Percentiles rank a stretch among this genome's conserved stretches.
Conservation (phyloP, 805 yeast species). For the Starmerella khaoyaiensis region DNA sequence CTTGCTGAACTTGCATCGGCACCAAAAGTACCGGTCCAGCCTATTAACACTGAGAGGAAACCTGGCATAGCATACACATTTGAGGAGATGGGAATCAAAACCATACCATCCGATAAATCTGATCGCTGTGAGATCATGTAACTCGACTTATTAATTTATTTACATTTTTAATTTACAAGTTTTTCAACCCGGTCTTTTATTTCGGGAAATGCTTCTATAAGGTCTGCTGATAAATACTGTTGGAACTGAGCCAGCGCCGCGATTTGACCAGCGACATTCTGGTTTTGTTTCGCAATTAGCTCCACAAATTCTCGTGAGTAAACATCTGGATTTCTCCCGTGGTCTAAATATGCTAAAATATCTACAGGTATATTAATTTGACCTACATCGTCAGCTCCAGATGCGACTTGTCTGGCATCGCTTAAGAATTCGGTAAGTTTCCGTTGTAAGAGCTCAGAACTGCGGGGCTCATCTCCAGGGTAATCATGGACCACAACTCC, state of each 20-base stretch:
- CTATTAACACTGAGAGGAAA: conserved; percentile 13
- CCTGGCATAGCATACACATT: conserved; percentile 23
- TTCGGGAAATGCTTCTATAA: conserved; percentile 70
- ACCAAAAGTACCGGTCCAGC: conserved; percentile 19
- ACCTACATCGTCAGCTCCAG: conserved; percentile 13
- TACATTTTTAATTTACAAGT: not conserved
- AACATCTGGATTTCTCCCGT: conserved; percentile 93
- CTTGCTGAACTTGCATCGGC: conserved; percentile 12
- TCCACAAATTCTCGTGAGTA: conserved; percentile 95
- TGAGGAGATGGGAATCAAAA: conserved; percentile 23
- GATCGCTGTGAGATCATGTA: conserved; percentile 19
- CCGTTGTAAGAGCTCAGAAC: conserved; percentile 43
- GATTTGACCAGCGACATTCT: conserved; percentile 75
- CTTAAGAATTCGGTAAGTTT: conserved; percentile 16
- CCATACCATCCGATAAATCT: conserved; percentile 14
- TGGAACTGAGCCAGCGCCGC: conserved; percentile 49
- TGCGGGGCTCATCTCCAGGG: conserved; percentile 66
- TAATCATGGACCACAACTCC: conserved; percentile 90
- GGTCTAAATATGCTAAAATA: conserved; percentile 83
- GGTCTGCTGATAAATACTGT: conserved; percentile 53
- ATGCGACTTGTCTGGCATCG: conserved; percentile 17
- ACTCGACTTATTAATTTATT: not conserved
- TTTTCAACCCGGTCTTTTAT: conserved; percentile 39
- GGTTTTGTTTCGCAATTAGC: conserved; percentile 80
- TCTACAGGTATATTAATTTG: conserved; percentile 45